Base-by-base conservation (phyloP, 1,284 basidiomycete species). In the Trametes polyzona region DNA sequence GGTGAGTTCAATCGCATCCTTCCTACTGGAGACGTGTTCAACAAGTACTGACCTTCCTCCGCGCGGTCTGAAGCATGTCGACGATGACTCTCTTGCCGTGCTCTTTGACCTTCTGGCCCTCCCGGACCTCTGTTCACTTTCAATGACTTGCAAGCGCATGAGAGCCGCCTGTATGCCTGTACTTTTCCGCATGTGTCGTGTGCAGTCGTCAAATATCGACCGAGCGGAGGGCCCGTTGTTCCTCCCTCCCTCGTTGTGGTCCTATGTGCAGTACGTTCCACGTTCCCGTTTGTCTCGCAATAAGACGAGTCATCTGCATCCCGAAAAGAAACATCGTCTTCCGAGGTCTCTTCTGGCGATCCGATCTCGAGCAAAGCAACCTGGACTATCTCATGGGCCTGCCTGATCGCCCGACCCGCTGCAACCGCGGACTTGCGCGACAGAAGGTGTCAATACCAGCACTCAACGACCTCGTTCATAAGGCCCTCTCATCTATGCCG, bases 191-290 rank as follows among this genome's bases (percentile, higher is more conserved):
- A 11, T 5, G 4, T 41, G 39, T 14, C 4, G 16, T 9, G 39
- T 30, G 4, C 23, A 11, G 26, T 49, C 21, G 5, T 19, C 10
- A 14, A 17, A 4, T 2, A 16, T 26, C 35, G 39, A 41, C 16
- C 7, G 19, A 26, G 16, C 21, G 39, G 39, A 24, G 23, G 9
- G 14, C 39, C 49, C 39, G 26, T 9, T 2, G 10, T 52, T 52
- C 24, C 14, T 52, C 16, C 41, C 50, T 27, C 32, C 12, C n/a
- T 36, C 50, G 7, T 11, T 52, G 26, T 52, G 50, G 50, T 33
- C 40, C 2, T 30, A 36, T 16, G 50, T 52, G 3, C 24, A 21
- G 50, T 52, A 41, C 16, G 50, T 41, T 3, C 23, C 17, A 44
- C n/a, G 43, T 32, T 9, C 29, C n/a, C 30, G n/a, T n/a, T n/a